These are phyloP conservation scores for Chloris gayana DNA, from an alignment of 176 grass and related monocot species.

Conservation along the genomic window DNA sequence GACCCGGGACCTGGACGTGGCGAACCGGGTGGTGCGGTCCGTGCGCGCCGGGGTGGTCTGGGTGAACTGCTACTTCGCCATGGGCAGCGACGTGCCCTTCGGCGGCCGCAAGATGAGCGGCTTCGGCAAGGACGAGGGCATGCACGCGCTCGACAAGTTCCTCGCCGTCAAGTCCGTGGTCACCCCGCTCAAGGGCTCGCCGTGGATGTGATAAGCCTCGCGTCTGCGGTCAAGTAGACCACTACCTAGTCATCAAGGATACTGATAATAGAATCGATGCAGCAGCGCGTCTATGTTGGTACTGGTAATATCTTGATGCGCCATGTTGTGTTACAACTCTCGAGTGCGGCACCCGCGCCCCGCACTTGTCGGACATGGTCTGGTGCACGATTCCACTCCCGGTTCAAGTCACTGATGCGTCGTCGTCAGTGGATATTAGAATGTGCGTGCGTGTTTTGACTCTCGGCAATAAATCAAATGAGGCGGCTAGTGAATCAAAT, in stretches of 20 bases:
- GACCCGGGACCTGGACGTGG: constrained; percentile 60
- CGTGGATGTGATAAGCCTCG: constrained; percentile 52
- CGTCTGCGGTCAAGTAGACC: too few species aligned
- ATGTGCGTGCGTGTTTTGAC: too few species aligned
- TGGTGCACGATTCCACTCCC: too few species aligned
- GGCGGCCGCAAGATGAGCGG: constrained; percentile 80
- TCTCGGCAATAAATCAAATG: too few species aligned
- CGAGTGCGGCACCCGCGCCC: too few species aligned
- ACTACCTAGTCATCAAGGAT: neutral
- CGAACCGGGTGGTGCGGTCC: constrained; percentile 63
- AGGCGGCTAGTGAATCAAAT: too few species aligned
- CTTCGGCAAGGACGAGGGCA: constrained; percentile 64
- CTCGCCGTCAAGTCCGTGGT: constrained; percentile 69
- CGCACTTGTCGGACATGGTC: too few species aligned
- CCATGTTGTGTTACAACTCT: too few species aligned
- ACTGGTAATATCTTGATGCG: too few species aligned
- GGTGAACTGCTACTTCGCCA: constrained; percentile 72
- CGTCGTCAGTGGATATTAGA: too few species aligned
- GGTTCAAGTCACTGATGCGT: too few species aligned
- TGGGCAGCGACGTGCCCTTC: constrained; percentile 55
- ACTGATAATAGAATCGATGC: neutral
- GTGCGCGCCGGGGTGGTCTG: constrained; percentile 71
- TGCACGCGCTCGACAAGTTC: constrained; percentile 77
- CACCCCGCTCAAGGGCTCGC: constrained; percentile 56
- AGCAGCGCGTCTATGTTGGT: neutral